A percentile compares a stretch with the other conserved stretches of the same genome.
These are phyloP conservation scores for Eucalyptus marginata DNA, from an alignment of 345 rosid species.

Conservation along the genomic window DNA sequence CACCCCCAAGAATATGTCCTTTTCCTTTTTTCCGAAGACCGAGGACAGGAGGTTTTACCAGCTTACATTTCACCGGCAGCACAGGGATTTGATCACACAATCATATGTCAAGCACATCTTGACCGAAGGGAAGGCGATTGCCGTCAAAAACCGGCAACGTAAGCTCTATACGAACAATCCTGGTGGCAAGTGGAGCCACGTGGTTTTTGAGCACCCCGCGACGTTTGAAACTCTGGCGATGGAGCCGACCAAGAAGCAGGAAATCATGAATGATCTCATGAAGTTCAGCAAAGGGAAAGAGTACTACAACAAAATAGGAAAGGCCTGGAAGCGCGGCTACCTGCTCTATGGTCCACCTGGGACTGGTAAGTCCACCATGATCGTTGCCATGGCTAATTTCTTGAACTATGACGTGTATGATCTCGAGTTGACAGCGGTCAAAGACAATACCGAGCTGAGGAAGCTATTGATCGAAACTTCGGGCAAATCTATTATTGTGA, in stretches of 20 bases:
- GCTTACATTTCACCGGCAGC: not conserved
- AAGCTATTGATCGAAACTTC: conserved; percentile 3
- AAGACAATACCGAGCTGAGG: conserved; percentile 6
- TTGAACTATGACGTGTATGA: conserved; percentile 2
- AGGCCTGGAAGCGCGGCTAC: conserved; percentile 4
- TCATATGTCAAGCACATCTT: not conserved
- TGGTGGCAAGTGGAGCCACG: conserved; percentile 1
- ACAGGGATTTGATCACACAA: not conserved
- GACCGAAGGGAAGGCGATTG: not conserved
- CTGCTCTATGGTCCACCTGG: conserved; percentile 6
- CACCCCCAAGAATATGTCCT: not conserved
- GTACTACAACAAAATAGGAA: conserved; percentile 2
- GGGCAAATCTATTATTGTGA: conserved; percentile 9
- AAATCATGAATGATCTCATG: not conserved
- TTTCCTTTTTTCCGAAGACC: not conserved
- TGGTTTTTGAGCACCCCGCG: conserved; percentile 9
- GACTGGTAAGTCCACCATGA: conserved; percentile 13
- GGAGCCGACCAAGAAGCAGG: conserved; percentile 4
- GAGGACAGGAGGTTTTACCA: not conserved
- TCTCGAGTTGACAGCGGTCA: conserved; percentile 4
- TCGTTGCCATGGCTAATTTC: conserved; percentile 9
- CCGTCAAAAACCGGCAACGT: not conserved
- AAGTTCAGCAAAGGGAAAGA: conserved; percentile 1
- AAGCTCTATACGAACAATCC: not conserved
- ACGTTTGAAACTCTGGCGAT: conserved; percentile 3